Evolutionary conservation across 495 filamentous ascomycete species (phyloP).

Genomic region (Penicillium turbatum): DNA sequence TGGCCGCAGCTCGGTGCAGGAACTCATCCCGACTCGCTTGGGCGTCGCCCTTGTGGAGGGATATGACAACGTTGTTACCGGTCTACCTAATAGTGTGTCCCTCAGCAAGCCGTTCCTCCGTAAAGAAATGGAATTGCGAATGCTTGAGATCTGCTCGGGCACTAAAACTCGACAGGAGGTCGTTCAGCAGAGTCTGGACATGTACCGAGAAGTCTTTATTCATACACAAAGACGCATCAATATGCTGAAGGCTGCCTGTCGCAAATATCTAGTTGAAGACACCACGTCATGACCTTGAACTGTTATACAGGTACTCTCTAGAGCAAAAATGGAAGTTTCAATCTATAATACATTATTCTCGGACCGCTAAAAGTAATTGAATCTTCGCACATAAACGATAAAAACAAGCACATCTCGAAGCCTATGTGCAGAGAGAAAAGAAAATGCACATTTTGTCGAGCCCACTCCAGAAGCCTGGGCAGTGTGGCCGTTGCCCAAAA

Average conservation of each 20-base stretch:
- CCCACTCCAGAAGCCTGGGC: not conserved
- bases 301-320: not conserved
- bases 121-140: conserved; percentile 94
- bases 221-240: conserved; percentile 68
- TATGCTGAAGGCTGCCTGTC: conserved; percentile 61
- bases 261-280: conserved; percentile 45
- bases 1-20: conserved; percentile 59
- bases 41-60: conserved; percentile 89
- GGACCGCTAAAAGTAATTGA: not conserved
- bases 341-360: not conserved
- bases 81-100: conserved; percentile 69
- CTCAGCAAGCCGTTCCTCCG: conserved; percentile 95
- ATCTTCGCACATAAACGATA: not conserved
- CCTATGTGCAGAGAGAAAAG: not conserved
- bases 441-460: not conserved
- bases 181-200: conserved; percentile 71
- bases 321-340: not conserved
- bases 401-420: not conserved
- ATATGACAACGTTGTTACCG: conserved; percentile 74
- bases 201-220: conserved; percentile 80
- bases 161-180: conserved; percentile 65
- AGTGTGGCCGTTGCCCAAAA: not conserved
- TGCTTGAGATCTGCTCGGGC: conserved; percentile 95
- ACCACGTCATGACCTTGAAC: conserved; percentile 11
- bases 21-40: conserved; percentile 86